Base-by-base conservation (phyloP, 768 basidiomycete species). In the Tulasnella sp. region DNA sequence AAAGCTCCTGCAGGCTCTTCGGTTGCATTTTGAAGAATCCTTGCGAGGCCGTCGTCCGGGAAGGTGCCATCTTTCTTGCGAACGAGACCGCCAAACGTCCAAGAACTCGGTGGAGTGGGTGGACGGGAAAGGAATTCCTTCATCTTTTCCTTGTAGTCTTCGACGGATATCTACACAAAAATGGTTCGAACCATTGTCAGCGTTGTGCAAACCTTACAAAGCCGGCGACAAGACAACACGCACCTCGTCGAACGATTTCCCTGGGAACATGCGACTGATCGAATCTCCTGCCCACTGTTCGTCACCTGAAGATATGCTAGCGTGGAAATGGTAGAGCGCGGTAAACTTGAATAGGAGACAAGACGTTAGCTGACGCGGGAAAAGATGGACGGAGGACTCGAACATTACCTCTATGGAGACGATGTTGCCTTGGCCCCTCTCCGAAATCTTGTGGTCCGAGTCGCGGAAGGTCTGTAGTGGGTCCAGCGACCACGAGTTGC, bases 1-100 rank as follows among this genome's bases (percentile, higher is more conserved):
- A 87, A 90, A 20, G 89, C 86, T 8, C 88, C 87, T 16, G 90
- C 90, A 11, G 87, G 85, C 48, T 81, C 84, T 79, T 88, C 87
- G 0, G 89, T 91, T 4, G 90, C 88, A 69, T 87, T 84, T 60
- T 88, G 87, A 58, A 90, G 83, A 54, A 90, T 85, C 16, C 84
- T 84, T 0, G 89, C 90, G 44, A 87, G 78, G 73, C 84, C 84
- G 72, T 84, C 85, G n/a, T 83, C 81, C 12, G 18, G 28, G 72
- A 83, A 84, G n/a, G 60, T 80, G 4, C 83, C 83, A 60, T 83
- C 81, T 0, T 82, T 64, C 12, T 83, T 83, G n/a, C 87, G 87
- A 79, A 82, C 79, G 6, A 88, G 81, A 42, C 86, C 85, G 34
- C 76, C 82, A 75, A 87, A 87, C 3, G 84, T 84, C 82, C 87